Conservation (phyloP, 768 basidiomycete genomes). For the Leucosporidium scottii region DNA sequence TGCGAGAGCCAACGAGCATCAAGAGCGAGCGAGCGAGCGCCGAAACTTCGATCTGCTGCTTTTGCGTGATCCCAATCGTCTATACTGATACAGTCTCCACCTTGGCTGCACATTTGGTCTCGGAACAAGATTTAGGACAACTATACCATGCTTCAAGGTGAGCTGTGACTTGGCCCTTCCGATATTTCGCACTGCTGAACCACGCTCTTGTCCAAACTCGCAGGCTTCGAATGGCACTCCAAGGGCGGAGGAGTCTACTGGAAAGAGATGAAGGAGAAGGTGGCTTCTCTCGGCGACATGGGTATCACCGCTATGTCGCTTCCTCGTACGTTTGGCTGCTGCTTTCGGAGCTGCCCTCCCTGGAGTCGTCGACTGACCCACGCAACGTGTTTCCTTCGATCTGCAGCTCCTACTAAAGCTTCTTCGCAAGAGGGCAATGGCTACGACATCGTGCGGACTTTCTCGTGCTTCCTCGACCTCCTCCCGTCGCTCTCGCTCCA, state of each 20-base stretch:
- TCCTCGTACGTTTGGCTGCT: conserved; percentile 36
- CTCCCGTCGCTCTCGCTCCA: too few relatives aligned
- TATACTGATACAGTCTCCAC: too few relatives aligned
- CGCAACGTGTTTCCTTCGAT: not conserved
- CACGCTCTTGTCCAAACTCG: not conserved
- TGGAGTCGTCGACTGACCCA: not conserved
- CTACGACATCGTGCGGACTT: conserved; percentile 36
- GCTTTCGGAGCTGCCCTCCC: not conserved
- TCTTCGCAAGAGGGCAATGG: conserved; percentile 41
- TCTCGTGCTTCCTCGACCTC: too few relatives aligned
- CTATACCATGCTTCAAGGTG: conserved; percentile 29
- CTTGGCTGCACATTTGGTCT: too few relatives aligned
- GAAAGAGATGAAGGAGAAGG: conserved; percentile 39
- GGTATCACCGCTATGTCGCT: conserved; percentile 46
- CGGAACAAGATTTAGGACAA: conserved; percentile 14
- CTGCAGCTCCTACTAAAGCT: conserved; percentile 40
- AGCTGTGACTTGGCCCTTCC: not conserved
- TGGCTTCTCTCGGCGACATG: conserved; percentile 39
- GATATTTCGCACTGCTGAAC: not conserved
- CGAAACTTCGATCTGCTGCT: too few relatives aligned
- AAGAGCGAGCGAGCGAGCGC: too few relatives aligned
- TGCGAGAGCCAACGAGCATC: too few relatives aligned
- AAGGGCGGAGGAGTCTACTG: conserved; percentile 41
- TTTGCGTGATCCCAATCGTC: too few relatives aligned
- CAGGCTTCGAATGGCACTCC: conserved; percentile 33